A percentile compares a stretch with the other conserved stretches of the same genome.
Evolutionary conservation across 2,329 filamentous ascomycete genomes (phyloP).

Genomic region (Parafenestella ontariensis): DNA sequence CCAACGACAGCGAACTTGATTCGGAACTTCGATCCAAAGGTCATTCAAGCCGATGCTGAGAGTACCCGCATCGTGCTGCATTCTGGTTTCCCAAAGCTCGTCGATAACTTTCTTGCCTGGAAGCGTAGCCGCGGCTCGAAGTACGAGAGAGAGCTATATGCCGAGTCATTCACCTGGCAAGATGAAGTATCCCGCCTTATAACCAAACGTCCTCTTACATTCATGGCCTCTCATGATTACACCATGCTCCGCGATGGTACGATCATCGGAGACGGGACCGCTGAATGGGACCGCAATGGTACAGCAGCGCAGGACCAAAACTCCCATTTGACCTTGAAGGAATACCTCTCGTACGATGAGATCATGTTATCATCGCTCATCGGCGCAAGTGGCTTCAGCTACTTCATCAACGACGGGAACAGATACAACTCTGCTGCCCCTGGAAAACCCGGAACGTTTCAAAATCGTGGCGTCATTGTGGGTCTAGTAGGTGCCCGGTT

Average conservation of each 20-base stretch:
- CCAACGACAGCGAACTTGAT: conserved; percentile 9
- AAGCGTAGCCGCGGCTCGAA: conserved; percentile 7
- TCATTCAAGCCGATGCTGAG: conserved; percentile 2
- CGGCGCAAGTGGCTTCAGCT: conserved; percentile 6
- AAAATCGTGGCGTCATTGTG: conserved; percentile 9
- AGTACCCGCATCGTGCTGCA: conserved; percentile 8
- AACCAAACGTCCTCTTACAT: conserved; percentile 8
- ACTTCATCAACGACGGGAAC: conserved; percentile 12
- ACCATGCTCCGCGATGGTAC: conserved; percentile 8
- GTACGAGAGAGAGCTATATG: conserved; percentile 9
- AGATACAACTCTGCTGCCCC: conserved; percentile 1
- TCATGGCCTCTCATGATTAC: conserved; percentile 4
- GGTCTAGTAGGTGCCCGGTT: conserved; percentile 12
- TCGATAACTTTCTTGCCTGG: conserved; percentile 5
- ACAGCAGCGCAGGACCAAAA: conserved; percentile 8
- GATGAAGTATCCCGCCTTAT: conserved; percentile 7
- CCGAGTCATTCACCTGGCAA: conserved; percentile 1
- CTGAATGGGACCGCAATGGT: conserved; percentile 13
- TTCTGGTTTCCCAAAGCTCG: conserved; percentile 4
- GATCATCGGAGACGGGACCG: not conserved
- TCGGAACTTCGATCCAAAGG: conserved; percentile 4
- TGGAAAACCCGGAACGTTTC: conserved; percentile 2
- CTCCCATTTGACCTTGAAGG: not conserved
- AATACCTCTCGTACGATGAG: conserved; percentile 14
- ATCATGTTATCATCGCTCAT: conserved; percentile 12